Base-by-base conservation (phyloP, 1,284 basidiomycete species). In the Chalciporus sp. region DNA sequence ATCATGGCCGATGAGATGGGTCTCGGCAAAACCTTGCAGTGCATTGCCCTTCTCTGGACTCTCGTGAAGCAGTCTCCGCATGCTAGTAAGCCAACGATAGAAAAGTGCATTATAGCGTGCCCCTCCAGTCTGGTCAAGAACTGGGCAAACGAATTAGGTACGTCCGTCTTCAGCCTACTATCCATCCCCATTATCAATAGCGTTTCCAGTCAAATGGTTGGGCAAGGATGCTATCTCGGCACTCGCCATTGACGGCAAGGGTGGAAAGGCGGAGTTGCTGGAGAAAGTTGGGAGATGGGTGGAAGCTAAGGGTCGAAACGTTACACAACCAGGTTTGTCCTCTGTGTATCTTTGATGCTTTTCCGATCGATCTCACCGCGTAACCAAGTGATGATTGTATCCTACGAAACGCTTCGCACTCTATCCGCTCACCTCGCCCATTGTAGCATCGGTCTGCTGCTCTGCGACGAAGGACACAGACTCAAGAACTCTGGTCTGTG, bases 1-100 rank as follows among this genome's bases (percentile, higher is more conserved):
- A 99, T 99, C 68, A 95, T 99, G 91, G 96, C 97, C 0, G 96
- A 99, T 69, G 96, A 98, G 74, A 99, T 99, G 96, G 96, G 97
- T 67, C 84, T 96, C 20, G 92, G 94, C 26, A 96, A 96, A 74
- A 98, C 95, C 5, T 79, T 99, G 7, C 96, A 99, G 70, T 99
- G 97, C 67, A 99, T 99, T 58, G 82, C 96, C 1, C 83, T 99
- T 23, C 76, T 99, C 63, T 99, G 95, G 94, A 98, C 96, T 0
- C 73, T 99, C n/a, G 76, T 98, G 56, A 98, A 95, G 71, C 97
- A 99, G 68, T 98, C 96, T 0, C 95, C 97, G 0, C 83, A 86
- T 45, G 78, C 95, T 0, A 84, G 89, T 26, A 97, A 90, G 70
- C 79, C 87, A 0, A 90, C 93, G 0, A 95, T 98, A 62, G 95